Evolutionary conservation across 768 basidiomycete genomes (phyloP), one percentile per base, ranked within the genome.

Genomic region (Coprinopsis strossmayeri): DNA sequence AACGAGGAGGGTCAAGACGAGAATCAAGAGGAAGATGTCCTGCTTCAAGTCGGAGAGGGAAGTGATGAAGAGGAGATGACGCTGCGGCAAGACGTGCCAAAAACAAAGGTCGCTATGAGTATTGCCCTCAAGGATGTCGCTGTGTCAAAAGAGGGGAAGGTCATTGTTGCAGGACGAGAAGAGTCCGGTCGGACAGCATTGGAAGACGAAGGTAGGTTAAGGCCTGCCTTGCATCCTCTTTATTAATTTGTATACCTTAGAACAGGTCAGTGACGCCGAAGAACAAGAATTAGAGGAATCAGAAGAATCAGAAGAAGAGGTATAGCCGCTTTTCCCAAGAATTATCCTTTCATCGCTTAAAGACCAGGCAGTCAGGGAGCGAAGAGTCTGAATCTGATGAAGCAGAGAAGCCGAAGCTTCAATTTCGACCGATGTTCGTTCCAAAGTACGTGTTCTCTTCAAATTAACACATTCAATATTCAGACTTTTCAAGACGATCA

Each of bases 381-480:
- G 81, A 89, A 57, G 89, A 88, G 59, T 77, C 74, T n/a, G 82
- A 82, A 44, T 87, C 83, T 35, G 89, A 91, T 34, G 89, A 91
- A 59, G 89, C 88, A 49, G 82, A 84, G 61, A 72, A 79, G 37
- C 78, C 82, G 3, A 85, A 87, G 62, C 69, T 81, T 4, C 79
- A 84, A 54, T 92, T 95, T 65, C 75, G 94, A 53, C 96, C 96
- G 1, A 87, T 95, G 0, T 99, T 97, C 64, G 80, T 98, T 15
- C 89, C 89, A 47, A 98, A 98, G 94, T 94, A 61, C 50, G 85
- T 67, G 25, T 24, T 20, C 21, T 43, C 20, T 26, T 13, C 24
- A 30, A 21, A 39, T 50, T 46, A 13, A 43, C 23, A 12, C 12
- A 10, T 42, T 34, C 43, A 4, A 48, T n/a, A 38, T 53, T 55